Evolutionary conservation across 345 rosid genomes (phyloP), one percentile per base, ranked within the genome.

Genomic region (Populus ilicifolia): DNA sequence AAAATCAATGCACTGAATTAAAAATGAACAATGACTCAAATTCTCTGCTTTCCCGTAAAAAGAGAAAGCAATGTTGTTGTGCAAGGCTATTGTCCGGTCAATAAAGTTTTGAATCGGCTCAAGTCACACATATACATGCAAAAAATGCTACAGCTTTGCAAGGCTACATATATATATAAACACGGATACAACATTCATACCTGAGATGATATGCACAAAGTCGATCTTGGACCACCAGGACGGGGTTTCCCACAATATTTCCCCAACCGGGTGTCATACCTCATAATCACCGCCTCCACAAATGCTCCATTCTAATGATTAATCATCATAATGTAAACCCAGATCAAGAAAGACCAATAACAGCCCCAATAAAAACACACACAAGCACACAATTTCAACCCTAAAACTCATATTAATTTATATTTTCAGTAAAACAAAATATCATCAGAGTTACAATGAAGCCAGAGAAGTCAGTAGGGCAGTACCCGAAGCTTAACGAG

Each of bases 231-330:
- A 71, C 97, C 97, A 23, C 97, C 98, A 14, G 93, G 90, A 30
- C 98, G 97, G 48, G 95, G 93, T 73, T 93, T 89, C 72, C 97
- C 99, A 69, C 87, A 85, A 77, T 90, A 92, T 80, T 86, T 90
- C 69, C 99, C 99, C 69, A 96, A 84, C 9, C 97, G 91, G 27
- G 89, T 89, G 77, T 96, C 97, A 17, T 96, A 96, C 82, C 90
- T 81, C 98, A 96, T 96, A 52, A 96, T 87, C 82, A 96, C 99
- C 74, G 98, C 94, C 83, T 96, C 97, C 86, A 96, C 94, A 75
- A 86, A 90, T 76, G 92, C 92, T 76, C 93, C 93, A 81, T 83
- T 92, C 99, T 95, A 80, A 61, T n/a, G 39, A 71, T 7, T 68
- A 67, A 12, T 39, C 29, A 71, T 17, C 44, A 63, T 10, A 73